phyloP scores from a whole-genome alignment of 176 grass and related monocot species.

The Melocanna baccifera region DNA sequence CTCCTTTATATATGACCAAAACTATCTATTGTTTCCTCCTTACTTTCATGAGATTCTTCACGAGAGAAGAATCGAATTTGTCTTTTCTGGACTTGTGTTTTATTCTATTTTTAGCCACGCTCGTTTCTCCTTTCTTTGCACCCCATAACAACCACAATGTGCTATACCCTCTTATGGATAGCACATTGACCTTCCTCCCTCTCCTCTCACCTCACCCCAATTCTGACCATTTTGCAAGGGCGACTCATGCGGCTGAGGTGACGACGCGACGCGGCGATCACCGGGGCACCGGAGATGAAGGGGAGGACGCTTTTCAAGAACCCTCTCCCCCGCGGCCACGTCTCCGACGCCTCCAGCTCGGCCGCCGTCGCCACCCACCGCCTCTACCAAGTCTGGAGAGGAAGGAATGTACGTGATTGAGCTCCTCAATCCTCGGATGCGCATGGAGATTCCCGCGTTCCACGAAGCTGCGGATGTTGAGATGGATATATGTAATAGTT shows the following conservation, averaged over 20 bases:
- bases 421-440: neutral
- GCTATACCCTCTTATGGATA: conserved; percentile 32
- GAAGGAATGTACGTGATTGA: conserved; percentile 53
- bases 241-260: conserved; percentile 39
- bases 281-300: conserved; percentile 29
- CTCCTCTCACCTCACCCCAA: conserved; percentile 1
- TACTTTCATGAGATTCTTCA: neutral
- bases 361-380: conserved; percentile 37
- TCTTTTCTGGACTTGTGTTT: neutral
- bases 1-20: too few species aligned
- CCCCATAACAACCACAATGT: conserved; percentile 3
- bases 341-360: conserved; percentile 43
- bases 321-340: conserved; percentile 37
- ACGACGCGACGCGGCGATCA: conserved; percentile 26
- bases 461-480: too few species aligned
- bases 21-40: neutral
- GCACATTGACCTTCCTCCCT: neutral
- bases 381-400: conserved; percentile 81
- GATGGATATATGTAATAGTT: neutral
- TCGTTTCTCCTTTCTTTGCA: neutral
- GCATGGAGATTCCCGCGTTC: neutral
- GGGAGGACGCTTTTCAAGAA: conserved; percentile 44
- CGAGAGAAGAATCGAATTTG: neutral
- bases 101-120: conserved; percentile 35
- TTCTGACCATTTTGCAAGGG: conserved; percentile 28